phyloP scores from a whole-genome alignment of 352 stramenopile species.

The Pilasporangium apinafurcum region DNA sequence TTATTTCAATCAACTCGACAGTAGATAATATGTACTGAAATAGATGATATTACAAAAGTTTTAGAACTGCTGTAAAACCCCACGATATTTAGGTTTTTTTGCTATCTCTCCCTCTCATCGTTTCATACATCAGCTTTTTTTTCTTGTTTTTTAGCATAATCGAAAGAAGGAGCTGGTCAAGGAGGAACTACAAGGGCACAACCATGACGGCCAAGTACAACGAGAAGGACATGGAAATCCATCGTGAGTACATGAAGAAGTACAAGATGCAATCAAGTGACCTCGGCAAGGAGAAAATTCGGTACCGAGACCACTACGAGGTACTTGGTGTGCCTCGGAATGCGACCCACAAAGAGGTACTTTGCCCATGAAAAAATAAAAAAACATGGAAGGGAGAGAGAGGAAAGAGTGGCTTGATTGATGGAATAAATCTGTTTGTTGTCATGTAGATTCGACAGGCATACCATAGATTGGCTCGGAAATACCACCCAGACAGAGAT shows the following conservation, averaged over 20 bases:
- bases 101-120: no score
- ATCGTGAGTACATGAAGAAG: constrained; percentile 87
- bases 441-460: constrained; percentile 85
- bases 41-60: no score
- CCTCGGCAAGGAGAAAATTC: constrained; percentile 40
- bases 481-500: constrained; percentile 92
- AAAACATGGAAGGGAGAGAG: neutral
- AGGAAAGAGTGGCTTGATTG: neutral
- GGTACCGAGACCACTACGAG: constrained; percentile 81
- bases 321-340: constrained; percentile 46
- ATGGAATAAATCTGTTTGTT: constrained; percentile 1
- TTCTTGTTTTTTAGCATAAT: no score
- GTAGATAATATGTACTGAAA: no score
- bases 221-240: constrained; percentile 76
- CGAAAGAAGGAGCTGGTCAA: no score
- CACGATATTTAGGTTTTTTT: no score
- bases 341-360: constrained; percentile 64
- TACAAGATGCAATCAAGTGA: constrained; percentile 80
- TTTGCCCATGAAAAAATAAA: neutral
- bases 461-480: constrained; percentile 83
- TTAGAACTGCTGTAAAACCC: no score
- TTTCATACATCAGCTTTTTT: no score
- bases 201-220: constrained; percentile 19
- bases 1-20: no score
- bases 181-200: no score